Conservation (phyloP, 768 basidiomycete species). For the Glaciozyma antarctica region DNA sequence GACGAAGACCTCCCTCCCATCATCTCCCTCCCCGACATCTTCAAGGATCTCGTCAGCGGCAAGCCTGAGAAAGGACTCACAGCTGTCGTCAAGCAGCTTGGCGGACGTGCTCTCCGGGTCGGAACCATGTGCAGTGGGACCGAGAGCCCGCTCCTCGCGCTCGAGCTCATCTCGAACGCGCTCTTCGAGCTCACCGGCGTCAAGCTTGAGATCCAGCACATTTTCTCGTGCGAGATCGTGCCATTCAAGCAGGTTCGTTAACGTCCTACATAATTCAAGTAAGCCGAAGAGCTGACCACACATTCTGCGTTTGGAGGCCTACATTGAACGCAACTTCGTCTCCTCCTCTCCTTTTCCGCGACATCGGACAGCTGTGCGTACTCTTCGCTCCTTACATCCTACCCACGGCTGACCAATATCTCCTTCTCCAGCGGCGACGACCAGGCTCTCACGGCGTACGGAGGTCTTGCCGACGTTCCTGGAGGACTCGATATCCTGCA, state of each 20-base stretch:
- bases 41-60: constrained; percentile 60
- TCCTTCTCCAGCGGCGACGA: constrained; percentile 33
- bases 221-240: constrained; percentile 55
- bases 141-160: constrained; percentile 82
- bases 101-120: constrained; percentile 76
- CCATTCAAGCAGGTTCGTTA: constrained; percentile 55
- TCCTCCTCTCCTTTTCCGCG: constrained; percentile 85
- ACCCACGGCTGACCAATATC: background rate
- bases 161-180: constrained; percentile 70
- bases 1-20: constrained; percentile 52
- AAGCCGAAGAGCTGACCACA: background rate
- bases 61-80: constrained; percentile 46
- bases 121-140: constrained; percentile 97
- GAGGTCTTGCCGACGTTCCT: constrained; percentile 71
- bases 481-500: constrained; percentile 74
- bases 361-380: constrained; percentile 67
- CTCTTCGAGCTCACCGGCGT: constrained; percentile 59
- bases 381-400: constrained; percentile 38
- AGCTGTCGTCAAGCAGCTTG: constrained; percentile 37
- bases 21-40: constrained; percentile 59
- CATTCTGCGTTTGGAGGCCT: constrained; percentile 50
- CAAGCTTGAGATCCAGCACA: constrained; percentile 58
- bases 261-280: background rate
- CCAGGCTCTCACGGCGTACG: constrained; percentile 79
- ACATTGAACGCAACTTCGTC: constrained; percentile 91